A percentile compares a stretch with the other conserved stretches of the same genome.
Evolutionary conservation across 208 protist genomes (phyloP).

Genomic region (Naegleria lovaniensis): DNA sequence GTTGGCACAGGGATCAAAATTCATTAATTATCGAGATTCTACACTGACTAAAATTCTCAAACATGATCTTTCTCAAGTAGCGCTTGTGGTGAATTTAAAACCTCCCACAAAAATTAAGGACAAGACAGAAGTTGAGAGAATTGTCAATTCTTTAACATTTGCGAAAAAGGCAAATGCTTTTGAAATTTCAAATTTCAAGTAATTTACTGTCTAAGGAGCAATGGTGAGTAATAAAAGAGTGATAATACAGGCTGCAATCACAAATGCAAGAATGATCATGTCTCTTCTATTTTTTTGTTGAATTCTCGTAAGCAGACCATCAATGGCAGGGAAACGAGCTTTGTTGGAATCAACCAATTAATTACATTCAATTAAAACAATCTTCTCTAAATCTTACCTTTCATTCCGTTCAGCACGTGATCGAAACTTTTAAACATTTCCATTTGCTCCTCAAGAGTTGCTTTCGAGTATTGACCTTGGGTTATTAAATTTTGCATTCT

Average conservation of each 20-base stretch:
- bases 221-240: background rate
- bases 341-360: background rate
- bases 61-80: background rate
- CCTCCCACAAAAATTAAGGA: background rate
- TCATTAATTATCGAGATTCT: background rate
- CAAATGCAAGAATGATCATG: background rate
- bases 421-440: background rate
- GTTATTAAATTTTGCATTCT: background rate
- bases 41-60: background rate
- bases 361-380: background rate
- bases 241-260: background rate
- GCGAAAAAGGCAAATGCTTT: background rate
- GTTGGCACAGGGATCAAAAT: background rate
- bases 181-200: background rate
- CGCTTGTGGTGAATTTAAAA: background rate
- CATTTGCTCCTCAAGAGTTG: background rate
- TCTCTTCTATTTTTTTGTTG: conserved; percentile 1
- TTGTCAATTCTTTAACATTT: background rate
- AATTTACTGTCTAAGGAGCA: background rate
- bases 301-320: background rate
- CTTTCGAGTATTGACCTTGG: background rate
- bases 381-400: background rate
- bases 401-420: background rate
- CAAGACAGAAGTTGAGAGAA: background rate
- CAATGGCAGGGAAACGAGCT: background rate